Conservation (phyloP, 768 basidiomycete species). For the Cubamyces sp. region DNA sequence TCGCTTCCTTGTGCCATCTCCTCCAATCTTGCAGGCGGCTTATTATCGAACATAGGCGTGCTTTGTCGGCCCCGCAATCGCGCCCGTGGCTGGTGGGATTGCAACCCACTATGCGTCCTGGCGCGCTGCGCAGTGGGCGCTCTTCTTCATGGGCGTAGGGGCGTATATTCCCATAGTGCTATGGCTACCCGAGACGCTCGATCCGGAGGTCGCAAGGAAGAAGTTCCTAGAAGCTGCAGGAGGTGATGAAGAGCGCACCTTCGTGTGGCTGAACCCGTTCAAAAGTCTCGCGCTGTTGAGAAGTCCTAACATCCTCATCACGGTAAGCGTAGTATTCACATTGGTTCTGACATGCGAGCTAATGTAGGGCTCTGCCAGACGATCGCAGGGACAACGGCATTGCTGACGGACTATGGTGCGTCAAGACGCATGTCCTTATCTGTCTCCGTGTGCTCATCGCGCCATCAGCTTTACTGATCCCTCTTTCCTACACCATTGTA, state of each 20-base stretch:
- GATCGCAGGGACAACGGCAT: conserved; percentile 40
- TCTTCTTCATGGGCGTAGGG: conserved; percentile 46
- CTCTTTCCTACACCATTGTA: conserved; percentile 70
- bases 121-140: conserved; percentile 56
- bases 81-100: conserved; percentile 61
- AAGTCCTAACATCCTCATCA: conserved; percentile 59
- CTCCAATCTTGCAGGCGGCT: background rate
- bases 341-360: background rate
- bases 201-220: conserved; percentile 43
- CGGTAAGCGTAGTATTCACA: conserved; percentile 44
- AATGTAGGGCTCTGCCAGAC: conserved; percentile 33
- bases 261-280: conserved; percentile 62
- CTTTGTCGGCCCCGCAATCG: conserved; percentile 62
- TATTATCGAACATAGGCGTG: conserved; percentile 41
- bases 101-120: conserved; percentile 66
- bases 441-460: background rate
- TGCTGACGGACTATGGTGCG: conserved; percentile 33
- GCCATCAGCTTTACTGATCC: conserved; percentile 48
- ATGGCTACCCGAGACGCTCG: conserved; percentile 69
- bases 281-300: conserved; percentile 51
- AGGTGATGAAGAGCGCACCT: conserved; percentile 10
- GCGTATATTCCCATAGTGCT: conserved; percentile 45
- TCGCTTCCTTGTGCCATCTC: background rate
- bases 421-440: background rate
- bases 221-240: conserved; percentile 47